These are phyloP conservation scores for Teunomyces barrocoloradensis DNA, from an alignment of 805 yeast species.

Conservation along the genomic window DNA sequence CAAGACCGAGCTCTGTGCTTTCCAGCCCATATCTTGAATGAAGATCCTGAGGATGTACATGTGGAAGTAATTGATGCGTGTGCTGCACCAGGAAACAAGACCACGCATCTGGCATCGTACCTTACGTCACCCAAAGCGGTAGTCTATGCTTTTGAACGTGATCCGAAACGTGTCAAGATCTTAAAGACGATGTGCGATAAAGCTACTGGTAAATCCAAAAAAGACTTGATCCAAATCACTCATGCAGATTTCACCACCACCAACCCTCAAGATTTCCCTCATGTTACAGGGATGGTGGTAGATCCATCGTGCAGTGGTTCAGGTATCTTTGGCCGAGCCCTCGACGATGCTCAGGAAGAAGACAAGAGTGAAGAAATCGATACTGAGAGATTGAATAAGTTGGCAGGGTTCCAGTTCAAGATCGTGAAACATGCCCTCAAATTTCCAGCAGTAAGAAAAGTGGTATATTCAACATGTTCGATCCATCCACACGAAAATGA, in stretches of 20 bases:
- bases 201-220: slow-evolving; percentile 46
- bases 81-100: slow-evolving; percentile 98
- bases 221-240: slow-evolving; percentile 45
- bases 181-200: slow-evolving; percentile 72
- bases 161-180: slow-evolving; percentile 64
- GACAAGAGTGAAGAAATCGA: slow-evolving; percentile 50
- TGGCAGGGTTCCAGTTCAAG: slow-evolving; percentile 82
- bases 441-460: slow-evolving; percentile 72
- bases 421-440: slow-evolving; percentile 85
- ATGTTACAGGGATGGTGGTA: slow-evolving; percentile 77
- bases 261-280: slow-evolving; percentile 55
- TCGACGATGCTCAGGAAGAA: slow-evolving; percentile 46
- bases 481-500: slow-evolving; percentile 94
- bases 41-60: slow-evolving; percentile 48
- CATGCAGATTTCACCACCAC: slow-evolving; percentile 65
- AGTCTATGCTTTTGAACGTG: slow-evolving; percentile 86
- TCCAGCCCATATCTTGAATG: slow-evolving; percentile 78
- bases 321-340: slow-evolving; percentile 91
- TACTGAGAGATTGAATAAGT: slow-evolving; percentile 61
- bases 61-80: slow-evolving; percentile 83
- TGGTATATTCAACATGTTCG: slow-evolving; percentile 95
- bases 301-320: slow-evolving; percentile 99
- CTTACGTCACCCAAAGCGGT: slow-evolving; percentile 36
- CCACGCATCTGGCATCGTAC: slow-evolving; percentile 83
- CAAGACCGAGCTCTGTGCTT: slow-evolving; percentile 98